These are phyloP conservation scores for Psilocybe azurescens DNA, from an alignment of 768 basidiomycete genomes.

Conservation along the genomic window DNA sequence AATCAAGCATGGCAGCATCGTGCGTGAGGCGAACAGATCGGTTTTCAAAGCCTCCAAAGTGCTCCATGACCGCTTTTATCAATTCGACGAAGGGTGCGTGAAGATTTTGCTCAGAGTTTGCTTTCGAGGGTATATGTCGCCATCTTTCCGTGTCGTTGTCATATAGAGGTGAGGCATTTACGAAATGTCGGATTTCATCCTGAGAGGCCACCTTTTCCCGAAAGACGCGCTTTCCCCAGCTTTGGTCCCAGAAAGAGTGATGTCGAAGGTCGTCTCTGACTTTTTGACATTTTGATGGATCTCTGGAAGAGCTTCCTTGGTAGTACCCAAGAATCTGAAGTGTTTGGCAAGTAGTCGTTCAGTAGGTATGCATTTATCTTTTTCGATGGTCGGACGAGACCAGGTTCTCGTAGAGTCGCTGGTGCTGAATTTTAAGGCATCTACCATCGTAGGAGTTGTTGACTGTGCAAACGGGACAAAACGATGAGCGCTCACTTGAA, in stretches of 20 bases:
- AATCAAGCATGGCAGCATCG: neutral
- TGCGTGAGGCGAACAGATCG: neutral
- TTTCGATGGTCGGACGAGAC: neutral
- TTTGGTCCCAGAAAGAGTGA: neutral
- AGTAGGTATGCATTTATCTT: neutral
- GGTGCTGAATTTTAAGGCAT: neutral
- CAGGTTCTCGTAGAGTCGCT: neutral
- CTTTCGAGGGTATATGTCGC: neutral
- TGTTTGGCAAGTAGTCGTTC: neutral
- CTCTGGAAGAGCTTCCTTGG: neutral
- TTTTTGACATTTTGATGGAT: neutral
- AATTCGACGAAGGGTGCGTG: constrained; percentile 4
- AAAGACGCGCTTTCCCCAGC: neutral
- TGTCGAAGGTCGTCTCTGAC: neutral
- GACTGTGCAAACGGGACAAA: neutral
- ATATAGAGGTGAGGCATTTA: neutral
- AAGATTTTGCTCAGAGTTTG: neutral
- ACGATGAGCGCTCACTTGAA: neutral
- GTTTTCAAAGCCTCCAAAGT: neutral
- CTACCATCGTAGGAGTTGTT: neutral
- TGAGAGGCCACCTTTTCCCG: neutral
- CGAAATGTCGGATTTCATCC: neutral
- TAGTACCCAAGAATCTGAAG: neutral
- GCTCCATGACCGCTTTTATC: neutral
- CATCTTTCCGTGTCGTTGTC: neutral